phyloP scores from a whole-genome alignment of 768 basidiomycete genomes.

The Roridomyces roridus region DNA sequence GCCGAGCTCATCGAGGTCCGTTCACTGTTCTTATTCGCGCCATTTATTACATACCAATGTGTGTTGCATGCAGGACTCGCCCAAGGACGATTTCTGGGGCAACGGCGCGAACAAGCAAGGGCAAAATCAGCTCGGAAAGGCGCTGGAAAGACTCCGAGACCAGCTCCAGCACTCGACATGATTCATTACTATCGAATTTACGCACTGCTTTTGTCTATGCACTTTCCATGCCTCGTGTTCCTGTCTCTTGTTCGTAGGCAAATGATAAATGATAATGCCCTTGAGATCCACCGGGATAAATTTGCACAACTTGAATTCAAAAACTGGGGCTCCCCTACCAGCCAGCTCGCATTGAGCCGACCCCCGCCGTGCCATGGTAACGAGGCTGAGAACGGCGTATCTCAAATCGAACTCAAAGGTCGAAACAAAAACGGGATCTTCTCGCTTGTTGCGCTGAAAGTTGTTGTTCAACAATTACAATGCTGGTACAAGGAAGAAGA shows the following conservation, averaged over 20 bases:
- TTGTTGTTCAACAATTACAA: too few species aligned
- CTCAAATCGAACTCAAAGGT: too few species aligned
- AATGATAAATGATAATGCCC: too few species aligned
- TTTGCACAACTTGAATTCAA: too few species aligned
- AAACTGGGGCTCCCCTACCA: too few species aligned
- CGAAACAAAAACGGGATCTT: too few species aligned
- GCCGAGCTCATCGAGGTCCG: slow-evolving; percentile 72
- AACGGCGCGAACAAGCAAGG: slow-evolving; percentile 68
- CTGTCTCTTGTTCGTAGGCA: slow-evolving; percentile 19
- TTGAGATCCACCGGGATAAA: too few species aligned
- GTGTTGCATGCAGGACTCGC: slow-evolving; percentile 62
- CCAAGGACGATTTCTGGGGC: slow-evolving; percentile 83
- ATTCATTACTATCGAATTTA: slow-evolving; percentile 14
- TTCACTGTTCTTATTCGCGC: slow-evolving; percentile 8
- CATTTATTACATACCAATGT: not conserved
- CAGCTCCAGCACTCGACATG: slow-evolving; percentile 54
- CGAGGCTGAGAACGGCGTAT: too few species aligned
- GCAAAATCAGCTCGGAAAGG: slow-evolving; percentile 77
- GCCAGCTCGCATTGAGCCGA: too few species aligned
- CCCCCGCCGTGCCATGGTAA: too few species aligned
- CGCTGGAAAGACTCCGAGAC: slow-evolving; percentile 64
- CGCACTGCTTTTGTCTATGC: slow-evolving; percentile 5
- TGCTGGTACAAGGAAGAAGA: too few species aligned
- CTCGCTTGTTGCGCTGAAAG: too few species aligned
- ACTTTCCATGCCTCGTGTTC: slow-evolving; percentile 9